Evolutionary conservation across 306 rosid genomes (phyloP), one percentile per base, ranked within the genome.

Genomic region (Mimosa bimucronata): DNA sequence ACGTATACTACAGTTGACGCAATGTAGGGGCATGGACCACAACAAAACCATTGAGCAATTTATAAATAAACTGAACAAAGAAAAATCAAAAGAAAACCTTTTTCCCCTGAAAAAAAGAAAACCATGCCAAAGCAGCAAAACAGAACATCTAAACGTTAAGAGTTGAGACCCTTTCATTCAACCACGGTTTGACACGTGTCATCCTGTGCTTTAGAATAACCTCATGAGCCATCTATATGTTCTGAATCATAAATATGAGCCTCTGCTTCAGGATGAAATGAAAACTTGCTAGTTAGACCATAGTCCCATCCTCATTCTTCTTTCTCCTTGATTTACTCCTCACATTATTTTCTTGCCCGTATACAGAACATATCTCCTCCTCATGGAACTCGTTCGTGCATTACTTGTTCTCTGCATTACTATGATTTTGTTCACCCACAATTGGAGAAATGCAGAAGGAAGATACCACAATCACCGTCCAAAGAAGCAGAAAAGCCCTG

Each of bases 381-480:
- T 57, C 68, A 91, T 94, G 97, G 95, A 86, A 58, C 41, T 81
- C 12, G 9, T 50, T 85, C 87, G 71, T 77, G 75, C 72, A 58
- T 25, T 83, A 69, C 25, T 68, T 2, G 58, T 83, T 18, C 19
- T 90, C 6, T 89, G 83, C 83, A 77, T 93, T 18, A 19, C 78
- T 0, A 3, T 77, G 37, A 78, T 66, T 62, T 13, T 83, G 57
- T 12, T 81, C 44, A 76, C 75, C 57, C 70, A 84, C 46, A 81
- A 81, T 37, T 69, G 83, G 42, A 81, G 38, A 81, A 88, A 85
- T 85, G 97, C 90, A 70, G 87, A 89, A 66, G 99, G 94, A 86
- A 91, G 99, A 6, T 38, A 37, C 50, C 73, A 41, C 30, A 16
- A 21, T 11, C 34, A 41, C 21, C 55, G 5, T 23, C 53, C 53